Evolutionary conservation across 2,329 filamentous ascomycete species (phyloP).

Genomic region (Capronia americana): DNA sequence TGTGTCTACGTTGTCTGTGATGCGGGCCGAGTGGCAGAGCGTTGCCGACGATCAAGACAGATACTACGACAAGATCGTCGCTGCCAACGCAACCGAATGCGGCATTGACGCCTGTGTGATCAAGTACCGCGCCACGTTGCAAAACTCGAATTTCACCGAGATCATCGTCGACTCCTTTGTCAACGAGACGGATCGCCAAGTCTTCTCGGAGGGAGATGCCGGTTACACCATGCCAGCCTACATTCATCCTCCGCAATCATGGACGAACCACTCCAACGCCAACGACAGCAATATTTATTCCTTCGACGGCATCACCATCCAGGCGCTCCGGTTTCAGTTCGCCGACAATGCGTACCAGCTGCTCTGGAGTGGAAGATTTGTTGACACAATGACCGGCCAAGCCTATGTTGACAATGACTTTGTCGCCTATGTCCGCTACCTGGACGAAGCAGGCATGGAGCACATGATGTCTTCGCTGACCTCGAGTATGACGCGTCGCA

Average conservation of each 20-base stretch:
- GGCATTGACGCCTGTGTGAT: constrained; percentile 5
- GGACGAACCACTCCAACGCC: constrained; percentile 3
- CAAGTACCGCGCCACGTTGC: neutral
- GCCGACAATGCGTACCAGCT: neutral
- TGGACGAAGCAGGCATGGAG: constrained; percentile 9
- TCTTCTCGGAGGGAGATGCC: neutral
- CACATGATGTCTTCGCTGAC: constrained; percentile 9
- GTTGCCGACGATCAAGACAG: neutral
- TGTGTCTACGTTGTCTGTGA: constrained; percentile 8
- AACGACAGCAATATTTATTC: constrained; percentile 13
- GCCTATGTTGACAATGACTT: neutral
- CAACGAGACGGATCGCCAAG: constrained; percentile 9
- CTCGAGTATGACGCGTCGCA: neutral
- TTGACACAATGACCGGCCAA: neutral
- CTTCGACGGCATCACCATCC: constrained; percentile 8
- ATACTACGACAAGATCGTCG: neutral
- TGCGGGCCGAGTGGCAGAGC: constrained; percentile 9
- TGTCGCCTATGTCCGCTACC: constrained; percentile 3
- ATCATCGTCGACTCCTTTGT: neutral
- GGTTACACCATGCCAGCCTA: constrained; percentile 2
- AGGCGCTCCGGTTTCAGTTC: neutral
- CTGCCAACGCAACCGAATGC: constrained; percentile 15
- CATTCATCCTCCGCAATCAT: constrained; percentile 7
- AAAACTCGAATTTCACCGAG: constrained; percentile 10
- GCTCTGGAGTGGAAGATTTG: constrained; percentile 8